Percentiles rank a stretch among this genome's conserved stretches.
Conservation (phyloP, 345 rosid species). For the Schrenkiella parvula region DNA sequence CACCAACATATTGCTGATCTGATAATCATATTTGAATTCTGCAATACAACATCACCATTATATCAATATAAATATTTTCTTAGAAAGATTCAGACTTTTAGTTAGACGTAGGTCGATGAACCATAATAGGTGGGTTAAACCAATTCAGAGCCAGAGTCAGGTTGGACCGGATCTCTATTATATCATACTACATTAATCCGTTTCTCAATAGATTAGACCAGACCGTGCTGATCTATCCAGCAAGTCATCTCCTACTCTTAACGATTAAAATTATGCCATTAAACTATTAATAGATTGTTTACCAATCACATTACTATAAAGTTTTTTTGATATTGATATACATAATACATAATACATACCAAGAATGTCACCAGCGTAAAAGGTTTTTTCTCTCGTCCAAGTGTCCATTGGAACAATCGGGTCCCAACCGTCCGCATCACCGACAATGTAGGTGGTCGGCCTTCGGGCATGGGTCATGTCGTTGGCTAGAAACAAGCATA, state of each 20-base stretch:
- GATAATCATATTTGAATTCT: conserved; percentile 5
- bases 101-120: neutral
- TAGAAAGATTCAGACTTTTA: neutral
- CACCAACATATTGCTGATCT: neutral
- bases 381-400: conserved; percentile 11
- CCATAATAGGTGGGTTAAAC: neutral
- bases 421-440: conserved; percentile 1
- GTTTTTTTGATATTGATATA: too few species aligned
- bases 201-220: neutral
- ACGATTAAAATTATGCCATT: too few species aligned
- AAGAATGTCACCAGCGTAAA: conserved; percentile 22
- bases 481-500: neutral
- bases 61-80: neutral
- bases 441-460: neutral
- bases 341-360: too few species aligned
- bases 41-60: neutral
- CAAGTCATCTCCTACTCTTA: too few species aligned
- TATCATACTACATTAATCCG: neutral
- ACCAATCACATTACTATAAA: too few species aligned
- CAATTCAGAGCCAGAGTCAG: neutral
- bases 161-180: neutral
- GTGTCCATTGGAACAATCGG: neutral
- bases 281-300: too few species aligned
- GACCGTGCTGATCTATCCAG: neutral
- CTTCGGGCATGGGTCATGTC: neutral